These are phyloP conservation scores for Chlamydomonas sphaeroides DNA, from an alignment of 139 green algal genomes.

Conservation along the genomic window DNA sequence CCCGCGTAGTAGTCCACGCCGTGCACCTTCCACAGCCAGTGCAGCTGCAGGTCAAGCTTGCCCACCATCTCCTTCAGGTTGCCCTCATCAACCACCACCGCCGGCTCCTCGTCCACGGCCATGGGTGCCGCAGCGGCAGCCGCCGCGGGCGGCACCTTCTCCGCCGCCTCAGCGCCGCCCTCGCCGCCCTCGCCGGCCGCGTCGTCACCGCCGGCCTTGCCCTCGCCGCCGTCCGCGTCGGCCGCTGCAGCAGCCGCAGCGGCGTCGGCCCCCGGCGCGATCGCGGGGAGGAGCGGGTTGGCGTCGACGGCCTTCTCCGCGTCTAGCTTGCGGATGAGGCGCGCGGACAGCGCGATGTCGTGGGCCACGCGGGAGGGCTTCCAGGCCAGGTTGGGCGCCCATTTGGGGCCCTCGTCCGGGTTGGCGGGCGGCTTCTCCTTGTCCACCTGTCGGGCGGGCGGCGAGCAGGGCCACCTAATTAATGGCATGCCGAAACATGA, in stretches of 20 bases:
- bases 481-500: no score
- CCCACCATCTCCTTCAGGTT: conserved; percentile 49
- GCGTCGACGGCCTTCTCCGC: conserved; percentile 76
- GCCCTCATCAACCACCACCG: conserved; percentile 30
- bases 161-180: background rate
- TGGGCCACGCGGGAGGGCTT: conserved; percentile 55
- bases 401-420: conserved; percentile 14
- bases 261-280: background rate
- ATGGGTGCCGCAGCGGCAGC: conserved; percentile 22
- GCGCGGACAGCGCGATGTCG: conserved; percentile 70
- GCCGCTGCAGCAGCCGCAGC: background rate
- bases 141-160: background rate
- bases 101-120: conserved; percentile 43
- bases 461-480: no score
- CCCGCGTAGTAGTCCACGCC: conserved; percentile 91
- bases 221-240: background rate
- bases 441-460: no score
- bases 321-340: conserved; percentile 79
- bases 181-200: conserved; percentile 13
- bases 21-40: conserved; percentile 93
- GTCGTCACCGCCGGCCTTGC: conserved; percentile 18
- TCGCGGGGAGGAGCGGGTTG: conserved; percentile 64
- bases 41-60: conserved; percentile 84
- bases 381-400: conserved; percentile 67
- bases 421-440: background rate